Percentiles rank a stretch among this genome's conserved stretches.
Evolutionary conservation across 768 basidiomycete species (phyloP).

Genomic region (Leucosporidium yakuticum): DNA sequence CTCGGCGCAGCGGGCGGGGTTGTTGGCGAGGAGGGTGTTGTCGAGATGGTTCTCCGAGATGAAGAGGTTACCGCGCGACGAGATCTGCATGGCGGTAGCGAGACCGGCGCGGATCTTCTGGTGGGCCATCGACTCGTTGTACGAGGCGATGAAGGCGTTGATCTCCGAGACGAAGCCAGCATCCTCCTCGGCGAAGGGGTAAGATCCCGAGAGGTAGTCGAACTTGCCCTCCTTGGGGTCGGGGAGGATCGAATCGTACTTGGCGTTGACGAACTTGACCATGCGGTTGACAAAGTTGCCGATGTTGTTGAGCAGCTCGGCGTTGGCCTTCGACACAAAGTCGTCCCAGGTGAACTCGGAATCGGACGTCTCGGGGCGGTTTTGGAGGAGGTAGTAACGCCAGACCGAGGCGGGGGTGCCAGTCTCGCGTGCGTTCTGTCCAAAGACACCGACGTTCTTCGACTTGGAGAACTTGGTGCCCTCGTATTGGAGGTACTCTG

Average conservation of each 20-base stretch:
- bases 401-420: constrained; percentile 90
- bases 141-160: constrained; percentile 70
- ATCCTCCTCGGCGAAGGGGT: constrained; percentile 50
- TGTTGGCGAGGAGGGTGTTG: constrained; percentile 74
- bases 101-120: constrained; percentile 85
- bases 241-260: constrained; percentile 72
- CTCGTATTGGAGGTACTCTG: constrained; percentile 97
- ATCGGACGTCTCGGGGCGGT: constrained; percentile 87
- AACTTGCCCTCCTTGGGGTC: constrained; percentile 67
- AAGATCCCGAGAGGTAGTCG: constrained; percentile 61
- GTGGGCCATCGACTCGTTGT: constrained; percentile 78
- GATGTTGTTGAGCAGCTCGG: constrained; percentile 88
- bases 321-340: constrained; percentile 88
- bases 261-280: constrained; percentile 83
- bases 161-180: constrained; percentile 66
- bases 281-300: constrained; percentile 96
- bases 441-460: constrained; percentile 92
- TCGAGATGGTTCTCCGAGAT: constrained; percentile 87
- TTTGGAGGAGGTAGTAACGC: constrained; percentile 90
- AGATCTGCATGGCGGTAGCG: constrained; percentile 81
- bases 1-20: constrained; percentile 79
- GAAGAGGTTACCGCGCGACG: constrained; percentile 82
- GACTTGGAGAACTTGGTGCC: constrained; percentile 99
- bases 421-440: constrained; percentile 86
- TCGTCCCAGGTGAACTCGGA: constrained; percentile 96